These are phyloP conservation scores for Diaporthe destruens DNA, from an alignment of 2,329 filamentous ascomycete genomes.

Conservation along the genomic window DNA sequence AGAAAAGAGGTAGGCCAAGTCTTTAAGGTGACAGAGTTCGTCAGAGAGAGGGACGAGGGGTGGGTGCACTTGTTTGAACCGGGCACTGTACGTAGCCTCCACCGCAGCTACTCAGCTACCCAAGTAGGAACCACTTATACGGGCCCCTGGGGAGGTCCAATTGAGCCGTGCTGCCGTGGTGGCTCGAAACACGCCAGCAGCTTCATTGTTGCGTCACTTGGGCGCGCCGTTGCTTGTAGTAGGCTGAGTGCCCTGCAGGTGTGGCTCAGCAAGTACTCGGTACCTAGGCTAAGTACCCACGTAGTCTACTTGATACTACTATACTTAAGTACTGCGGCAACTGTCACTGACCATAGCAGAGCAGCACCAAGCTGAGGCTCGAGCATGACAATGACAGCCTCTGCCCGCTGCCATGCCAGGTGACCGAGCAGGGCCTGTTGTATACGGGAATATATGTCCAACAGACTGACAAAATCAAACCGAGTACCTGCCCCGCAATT, in stretches of 20 bases:
- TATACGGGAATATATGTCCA: background rate
- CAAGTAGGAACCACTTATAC: no score
- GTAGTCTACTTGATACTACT: no score
- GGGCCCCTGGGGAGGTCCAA: background rate
- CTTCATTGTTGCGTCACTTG: conserved; percentile 32
- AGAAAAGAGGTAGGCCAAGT: conserved; percentile 2
- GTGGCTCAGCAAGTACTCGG: conserved; percentile 18
- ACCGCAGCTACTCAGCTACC: background rate
- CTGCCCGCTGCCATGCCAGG: background rate
- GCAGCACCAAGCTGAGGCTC: background rate
- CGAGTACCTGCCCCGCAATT: conserved; percentile 22
- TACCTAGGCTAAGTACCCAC: no score
- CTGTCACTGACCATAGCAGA: background rate
- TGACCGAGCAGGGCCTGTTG: no score
- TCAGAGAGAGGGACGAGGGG: conserved; percentile 2
- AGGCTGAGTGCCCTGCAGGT: conserved; percentile 14
- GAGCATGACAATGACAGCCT: background rate
- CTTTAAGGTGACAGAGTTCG: conserved; percentile 24
- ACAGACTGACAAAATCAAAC: no score
- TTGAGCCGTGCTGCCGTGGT: conserved; percentile 6
- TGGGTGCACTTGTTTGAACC: background rate
- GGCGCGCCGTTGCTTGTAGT: background rate
- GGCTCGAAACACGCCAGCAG: conserved; percentile 28
- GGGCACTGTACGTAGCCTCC: background rate
- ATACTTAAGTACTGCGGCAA: background rate